Percentiles rank a stretch among this genome's conserved stretches.
Evolutionary conservation across 164 flowering plant genomes (phyloP).

Genomic region (Berberis thunbergii): DNA sequence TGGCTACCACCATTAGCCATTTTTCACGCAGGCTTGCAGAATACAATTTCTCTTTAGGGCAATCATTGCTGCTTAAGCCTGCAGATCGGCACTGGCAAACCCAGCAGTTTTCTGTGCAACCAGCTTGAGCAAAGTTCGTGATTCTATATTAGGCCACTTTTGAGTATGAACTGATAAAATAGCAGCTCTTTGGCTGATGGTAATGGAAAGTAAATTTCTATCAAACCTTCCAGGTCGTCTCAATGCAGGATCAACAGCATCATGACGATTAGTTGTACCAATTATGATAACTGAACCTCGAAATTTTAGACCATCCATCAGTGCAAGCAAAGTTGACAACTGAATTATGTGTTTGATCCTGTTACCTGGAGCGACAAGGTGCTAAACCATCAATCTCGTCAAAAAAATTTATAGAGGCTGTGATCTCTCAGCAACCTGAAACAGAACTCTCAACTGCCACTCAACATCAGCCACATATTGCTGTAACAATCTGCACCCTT

Average conservation of each 20-base stretch:
- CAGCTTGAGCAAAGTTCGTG: slow-evolving; percentile 67
- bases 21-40: slow-evolving; percentile 57
- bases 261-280: slow-evolving; percentile 99
- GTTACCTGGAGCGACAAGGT: slow-evolving; percentile 75
- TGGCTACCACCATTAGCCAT: slow-evolving; percentile 22
- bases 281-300: slow-evolving; percentile 96
- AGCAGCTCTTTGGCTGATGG: slow-evolving; percentile 77
- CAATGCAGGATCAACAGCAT: slow-evolving; percentile 92
- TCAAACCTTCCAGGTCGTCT: slow-evolving; percentile 99
- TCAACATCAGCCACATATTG: slow-evolving; percentile 98
- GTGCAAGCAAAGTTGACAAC: slow-evolving; percentile 95
- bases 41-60: slow-evolving; percentile 82
- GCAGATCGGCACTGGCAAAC: slow-evolving; percentile 97
- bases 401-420: slow-evolving; percentile 95
- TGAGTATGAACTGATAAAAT: slow-evolving; percentile 85
- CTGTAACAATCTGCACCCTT: slow-evolving; percentile 99
- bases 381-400: slow-evolving; percentile 99
- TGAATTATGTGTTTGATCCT: slow-evolving; percentile 98
- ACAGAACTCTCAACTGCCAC: slow-evolving; percentile 84
- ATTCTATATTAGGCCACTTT: slow-evolving; percentile 82
- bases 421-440: slow-evolving; percentile 96
- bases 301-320: slow-evolving; percentile 90
- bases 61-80: slow-evolving; percentile 90
- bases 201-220: slow-evolving; percentile 88
- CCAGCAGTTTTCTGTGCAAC: slow-evolving; percentile 73